Base-by-base conservation (phyloP, 768 basidiomycete species). In the Podaxis sp. region DNA sequence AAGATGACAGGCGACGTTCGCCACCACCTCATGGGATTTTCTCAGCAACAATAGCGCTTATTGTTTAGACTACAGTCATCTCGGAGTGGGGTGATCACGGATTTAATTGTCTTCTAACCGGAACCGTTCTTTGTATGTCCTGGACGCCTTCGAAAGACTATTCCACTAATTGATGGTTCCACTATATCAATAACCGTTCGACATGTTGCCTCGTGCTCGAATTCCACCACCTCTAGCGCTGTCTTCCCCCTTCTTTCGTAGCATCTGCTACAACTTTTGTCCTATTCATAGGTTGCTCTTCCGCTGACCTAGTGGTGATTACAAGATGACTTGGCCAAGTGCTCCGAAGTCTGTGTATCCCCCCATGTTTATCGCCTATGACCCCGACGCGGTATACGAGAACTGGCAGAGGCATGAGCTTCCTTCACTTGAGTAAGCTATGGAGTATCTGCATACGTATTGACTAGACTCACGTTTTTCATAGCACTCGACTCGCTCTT, bases 371-470 rank as follows among this genome's bases (percentile, higher is more conserved):
- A 59, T 59, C 51, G 51, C 52, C 7, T 53, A 44, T 33, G 52
- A 59, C 2, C 58, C 59, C 22, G 17, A 22, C 15, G 8, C 26
- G 12, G 39, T 52, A 36, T 59, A 51, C 12, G 52, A 42, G 17
- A 52, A 30, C n/a, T 51, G 58, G 46, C 58, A 59, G 33, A 59
- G 19, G 30, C 52, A 51, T n/a, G 39, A 52, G 7, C 22, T 15
- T n/a, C 52, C 39, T 13, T 53, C 59, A 28, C 59, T 61, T 30
- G 59, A 61, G 59, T 61, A 40, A 53, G 59, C n/a, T 2, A 4
- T 17, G 11, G 4, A 11, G 4, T 11, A 13, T n/a, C 19, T 28
- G 4, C 11, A 42, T 30, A 13, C 11, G 9, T 22, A 2, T 7
- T 12, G 49, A 3, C 24, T 61, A 22, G 30, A n/a, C 24, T 52